phyloP scores from a whole-genome alignment of 2,329 filamentous ascomycete genomes.

The Penicillium psychrosexuale region DNA sequence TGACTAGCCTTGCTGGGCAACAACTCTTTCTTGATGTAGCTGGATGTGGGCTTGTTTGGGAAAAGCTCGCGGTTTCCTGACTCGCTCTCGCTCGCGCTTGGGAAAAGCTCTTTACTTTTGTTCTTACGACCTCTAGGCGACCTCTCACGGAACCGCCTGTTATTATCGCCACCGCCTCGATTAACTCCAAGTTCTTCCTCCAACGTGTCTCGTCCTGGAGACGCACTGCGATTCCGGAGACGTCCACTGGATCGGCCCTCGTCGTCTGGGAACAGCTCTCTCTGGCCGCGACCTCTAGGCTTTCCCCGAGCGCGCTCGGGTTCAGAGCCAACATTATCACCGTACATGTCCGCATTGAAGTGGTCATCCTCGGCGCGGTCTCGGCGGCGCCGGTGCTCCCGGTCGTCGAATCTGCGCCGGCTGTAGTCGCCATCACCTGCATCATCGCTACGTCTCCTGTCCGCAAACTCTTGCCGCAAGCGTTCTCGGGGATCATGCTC shows the following conservation, averaged over 20 bases:
- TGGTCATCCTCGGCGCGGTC: slow-evolving; percentile 52
- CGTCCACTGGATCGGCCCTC: slow-evolving; percentile 41
- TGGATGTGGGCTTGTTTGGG: slow-evolving; percentile 41
- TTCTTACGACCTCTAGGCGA: slow-evolving; percentile 41
- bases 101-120: slow-evolving; percentile 59
- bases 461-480: slow-evolving; percentile 53
- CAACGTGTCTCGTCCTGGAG: slow-evolving; percentile 54
- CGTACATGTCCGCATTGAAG: slow-evolving; percentile 79
- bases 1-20: slow-evolving; percentile 52
- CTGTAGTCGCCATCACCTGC: slow-evolving; percentile 44
- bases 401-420: slow-evolving; percentile 60
- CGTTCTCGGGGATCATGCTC: slow-evolving; percentile 80
- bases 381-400: slow-evolving; percentile 48
- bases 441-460: slow-evolving; percentile 43
- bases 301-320: slow-evolving; percentile 27
- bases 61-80: slow-evolving; percentile 48
- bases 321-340: slow-evolving; percentile 54
- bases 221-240: slow-evolving; percentile 59
- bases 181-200: slow-evolving; percentile 38
- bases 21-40: slow-evolving; percentile 55
- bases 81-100: slow-evolving; percentile 32
- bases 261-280: slow-evolving; percentile 42
- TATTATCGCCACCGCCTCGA: slow-evolving; percentile 36
- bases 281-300: slow-evolving; percentile 30
- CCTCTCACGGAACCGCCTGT: slow-evolving; percentile 43